Evolutionary conservation across 2,329 filamentous ascomycete species (phyloP).

Genomic region (Ascocoryne sarcoides): DNA sequence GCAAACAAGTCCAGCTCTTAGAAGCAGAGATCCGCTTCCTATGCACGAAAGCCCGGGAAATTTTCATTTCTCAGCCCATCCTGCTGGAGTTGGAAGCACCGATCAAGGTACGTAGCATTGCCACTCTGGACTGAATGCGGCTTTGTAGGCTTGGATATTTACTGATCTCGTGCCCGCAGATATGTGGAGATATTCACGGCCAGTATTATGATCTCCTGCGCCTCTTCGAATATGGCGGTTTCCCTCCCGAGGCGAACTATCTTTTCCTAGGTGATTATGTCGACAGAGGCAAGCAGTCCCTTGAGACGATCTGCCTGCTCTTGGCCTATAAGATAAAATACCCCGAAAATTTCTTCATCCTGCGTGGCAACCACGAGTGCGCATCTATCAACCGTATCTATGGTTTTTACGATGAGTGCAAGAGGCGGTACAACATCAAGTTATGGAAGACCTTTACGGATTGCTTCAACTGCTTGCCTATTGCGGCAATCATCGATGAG

Average conservation of each 20-base stretch:
- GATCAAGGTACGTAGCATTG: conserved; percentile 68
- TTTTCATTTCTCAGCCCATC: conserved; percentile 99
- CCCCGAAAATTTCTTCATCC: conserved; percentile 6
- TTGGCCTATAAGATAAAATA: conserved; percentile 86
- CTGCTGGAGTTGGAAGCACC: conserved; percentile 95
- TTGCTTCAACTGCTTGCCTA: conserved; percentile 94
- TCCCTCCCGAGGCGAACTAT: conserved; percentile 98
- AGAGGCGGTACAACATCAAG: conserved; percentile 2
- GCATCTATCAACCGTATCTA: conserved; percentile 2
- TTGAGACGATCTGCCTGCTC: conserved; percentile 95
- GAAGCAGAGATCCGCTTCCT: conserved; percentile 95
- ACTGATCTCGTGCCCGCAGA: conserved; percentile 45
- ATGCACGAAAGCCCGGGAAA: conserved; percentile 97
- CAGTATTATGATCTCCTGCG: conserved; percentile 98
- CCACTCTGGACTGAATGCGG: background rate
- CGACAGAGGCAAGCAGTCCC: conserved; percentile 96
- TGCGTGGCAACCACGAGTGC: conserved; percentile 7
- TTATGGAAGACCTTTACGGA: conserved; percentile 93
- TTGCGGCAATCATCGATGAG: conserved; percentile 97
- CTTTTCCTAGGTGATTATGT: conserved; percentile 99
- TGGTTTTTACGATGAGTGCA: conserved; percentile 6
- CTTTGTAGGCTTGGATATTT: background rate
- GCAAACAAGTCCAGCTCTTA: conserved; percentile 95
- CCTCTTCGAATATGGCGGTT: conserved; percentile 96
- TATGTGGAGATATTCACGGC: conserved; percentile 97